Percentiles rank a stretch among this genome's conserved stretches.
Conservation (phyloP, 2,329 filamentous ascomycete species). For the Epichloe uncinata region DNA sequence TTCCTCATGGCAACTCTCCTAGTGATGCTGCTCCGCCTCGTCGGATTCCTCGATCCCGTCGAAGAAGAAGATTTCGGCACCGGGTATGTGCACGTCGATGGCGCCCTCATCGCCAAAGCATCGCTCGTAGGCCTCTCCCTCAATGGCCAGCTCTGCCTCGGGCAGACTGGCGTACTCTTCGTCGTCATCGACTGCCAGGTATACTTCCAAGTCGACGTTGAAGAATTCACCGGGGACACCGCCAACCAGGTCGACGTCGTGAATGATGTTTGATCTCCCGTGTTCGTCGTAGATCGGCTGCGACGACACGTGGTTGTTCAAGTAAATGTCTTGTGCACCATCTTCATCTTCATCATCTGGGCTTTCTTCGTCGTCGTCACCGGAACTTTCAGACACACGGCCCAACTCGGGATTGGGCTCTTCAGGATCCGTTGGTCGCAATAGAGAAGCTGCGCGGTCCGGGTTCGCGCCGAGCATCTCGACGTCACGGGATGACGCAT, state of each 20-base stretch:
- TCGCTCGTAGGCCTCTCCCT: constrained; percentile 14
- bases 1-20: neutral
- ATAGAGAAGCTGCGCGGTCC: neutral
- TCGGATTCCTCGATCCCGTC: constrained; percentile 1
- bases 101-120: constrained; percentile 11
- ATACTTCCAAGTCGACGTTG: constrained; percentile 18
- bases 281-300: constrained; percentile 10
- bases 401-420: too few species aligned
- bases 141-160: constrained; percentile 17
- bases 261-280: constrained; percentile 14
- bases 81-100: constrained; percentile 17
- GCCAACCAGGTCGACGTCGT: constrained; percentile 14
- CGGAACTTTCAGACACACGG: neutral
- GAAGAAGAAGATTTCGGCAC: constrained; percentile 6
- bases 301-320: constrained; percentile 11
- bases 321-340: constrained; percentile 6
- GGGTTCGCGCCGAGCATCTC: neutral
- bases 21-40: neutral
- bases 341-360: neutral
- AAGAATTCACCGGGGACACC: neutral
- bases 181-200: constrained; percentile 14
- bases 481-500: neutral
- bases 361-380: neutral
- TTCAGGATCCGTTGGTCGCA: too few species aligned
- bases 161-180: constrained; percentile 13